Conservation (phyloP, 345 rosid species). For the Mercurialis annua region DNA sequence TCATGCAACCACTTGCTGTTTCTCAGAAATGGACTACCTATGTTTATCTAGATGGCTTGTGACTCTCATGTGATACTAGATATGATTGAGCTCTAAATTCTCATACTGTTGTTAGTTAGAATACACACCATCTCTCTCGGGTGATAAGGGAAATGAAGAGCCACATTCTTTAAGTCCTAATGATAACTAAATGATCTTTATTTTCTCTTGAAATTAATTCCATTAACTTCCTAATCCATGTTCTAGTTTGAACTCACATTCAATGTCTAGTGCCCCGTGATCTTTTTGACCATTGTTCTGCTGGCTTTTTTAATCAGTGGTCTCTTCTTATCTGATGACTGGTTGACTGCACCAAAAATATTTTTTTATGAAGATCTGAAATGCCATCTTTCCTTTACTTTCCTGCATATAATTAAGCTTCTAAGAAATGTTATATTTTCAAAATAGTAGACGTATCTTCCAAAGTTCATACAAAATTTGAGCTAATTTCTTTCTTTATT, state of each 20-base stretch:
- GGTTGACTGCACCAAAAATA: too few relatives aligned
- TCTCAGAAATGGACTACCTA: background rate
- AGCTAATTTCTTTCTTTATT: constrained; percentile 9
- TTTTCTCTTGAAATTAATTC: background rate
- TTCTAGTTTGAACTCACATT: background rate
- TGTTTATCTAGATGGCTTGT: background rate
- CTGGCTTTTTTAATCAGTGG: background rate
- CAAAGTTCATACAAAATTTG: background rate
- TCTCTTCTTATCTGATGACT: background rate
- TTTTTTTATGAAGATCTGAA: background rate
- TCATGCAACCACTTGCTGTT: background rate
- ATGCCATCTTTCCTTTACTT: background rate
- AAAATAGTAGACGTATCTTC: background rate
- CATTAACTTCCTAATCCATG: background rate
- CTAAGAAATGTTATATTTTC: background rate
- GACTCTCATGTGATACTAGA: background rate
- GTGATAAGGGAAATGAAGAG: background rate
- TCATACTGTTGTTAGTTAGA: background rate
- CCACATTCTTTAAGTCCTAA: background rate
- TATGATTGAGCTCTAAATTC: background rate
- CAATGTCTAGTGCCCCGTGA: background rate
- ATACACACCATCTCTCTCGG: background rate
- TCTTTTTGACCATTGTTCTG: background rate
- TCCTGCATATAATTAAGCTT: background rate
- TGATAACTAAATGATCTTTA: background rate